These are phyloP conservation scores for Sarocladium strictum DNA, from an alignment of 2,329 filamentous ascomycete species.

Conservation along the genomic window DNA sequence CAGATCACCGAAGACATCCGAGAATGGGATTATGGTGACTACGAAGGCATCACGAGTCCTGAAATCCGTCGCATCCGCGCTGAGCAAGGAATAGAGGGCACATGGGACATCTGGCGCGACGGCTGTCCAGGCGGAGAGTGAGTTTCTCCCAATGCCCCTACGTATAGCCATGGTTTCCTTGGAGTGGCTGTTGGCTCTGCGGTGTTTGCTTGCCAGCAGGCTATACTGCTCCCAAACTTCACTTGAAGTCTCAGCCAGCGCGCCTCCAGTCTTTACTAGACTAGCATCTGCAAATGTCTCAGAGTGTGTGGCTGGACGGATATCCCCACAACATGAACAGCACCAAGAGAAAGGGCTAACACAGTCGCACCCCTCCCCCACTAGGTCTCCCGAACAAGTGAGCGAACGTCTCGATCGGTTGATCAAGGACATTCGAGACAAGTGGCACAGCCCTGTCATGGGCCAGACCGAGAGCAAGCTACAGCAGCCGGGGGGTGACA, in stretches of 20 bases:
- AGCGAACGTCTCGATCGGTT: conserved; percentile 66
- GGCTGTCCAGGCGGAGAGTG: conserved; percentile 82
- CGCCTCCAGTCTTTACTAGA: background rate
- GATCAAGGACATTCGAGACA: conserved; percentile 66
- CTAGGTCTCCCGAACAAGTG: conserved; percentile 55
- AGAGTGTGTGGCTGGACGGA: background rate
- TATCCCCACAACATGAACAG: background rate
- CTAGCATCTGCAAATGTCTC: background rate
- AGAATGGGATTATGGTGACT: conserved; percentile 85
- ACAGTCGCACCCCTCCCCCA: background rate
- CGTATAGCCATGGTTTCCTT: too few relatives aligned
- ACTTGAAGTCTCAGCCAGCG: background rate
- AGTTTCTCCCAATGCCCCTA: too few relatives aligned
- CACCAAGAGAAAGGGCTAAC: background rate
- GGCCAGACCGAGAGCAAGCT: conserved; percentile 31
- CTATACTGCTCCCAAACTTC: too few relatives aligned
- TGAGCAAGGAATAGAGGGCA: conserved; percentile 48
- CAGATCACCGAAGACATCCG: conserved; percentile 67
- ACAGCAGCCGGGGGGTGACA: conserved; percentile 25
- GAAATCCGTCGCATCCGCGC: conserved; percentile 57
- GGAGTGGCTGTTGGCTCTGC: too few relatives aligned
- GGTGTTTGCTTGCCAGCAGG: too few relatives aligned
- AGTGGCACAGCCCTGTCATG: conserved; percentile 58
- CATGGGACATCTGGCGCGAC: conserved; percentile 87
- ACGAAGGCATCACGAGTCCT: conserved; percentile 71